phyloP scores from a whole-genome alignment of 108 stramenopile species.

The Stephanodiscus minutulus region DNA sequence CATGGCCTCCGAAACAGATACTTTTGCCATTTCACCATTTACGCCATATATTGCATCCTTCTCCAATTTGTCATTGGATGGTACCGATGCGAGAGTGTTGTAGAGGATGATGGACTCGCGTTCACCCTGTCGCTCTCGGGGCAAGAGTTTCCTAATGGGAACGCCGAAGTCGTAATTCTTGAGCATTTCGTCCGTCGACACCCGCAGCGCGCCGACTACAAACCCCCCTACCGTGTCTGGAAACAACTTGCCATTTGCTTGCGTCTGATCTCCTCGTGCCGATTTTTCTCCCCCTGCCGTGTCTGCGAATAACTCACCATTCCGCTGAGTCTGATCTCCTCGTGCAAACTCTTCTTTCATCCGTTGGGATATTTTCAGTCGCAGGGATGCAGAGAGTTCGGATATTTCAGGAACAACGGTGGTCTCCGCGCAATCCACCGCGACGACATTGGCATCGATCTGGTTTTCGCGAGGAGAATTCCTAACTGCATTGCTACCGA shows the following conservation, averaged over 20 bases:
- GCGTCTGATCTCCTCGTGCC: neutral
- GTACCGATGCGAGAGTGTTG: conserved; percentile 18
- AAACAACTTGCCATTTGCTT: conserved; percentile 1
- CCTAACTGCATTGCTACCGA: no score
- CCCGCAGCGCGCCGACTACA: conserved; percentile 22
- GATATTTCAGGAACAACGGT: neutral
- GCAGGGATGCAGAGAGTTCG: neutral
- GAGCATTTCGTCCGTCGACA: conserved; percentile 34
- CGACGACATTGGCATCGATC: neutral
- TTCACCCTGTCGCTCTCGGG: neutral
- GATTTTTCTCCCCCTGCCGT: neutral
- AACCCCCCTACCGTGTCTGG: conserved; percentile 14
- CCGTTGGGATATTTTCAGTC: neutral
- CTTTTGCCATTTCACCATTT: conserved; percentile 25
- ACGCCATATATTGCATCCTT: conserved; percentile 19
- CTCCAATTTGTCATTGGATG: conserved; percentile 9
- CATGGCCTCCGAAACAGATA: conserved; percentile 31
- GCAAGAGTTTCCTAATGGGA: conserved; percentile 9
- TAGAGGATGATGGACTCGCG: conserved; percentile 32
- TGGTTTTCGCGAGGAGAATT: neutral
- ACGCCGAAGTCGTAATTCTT: conserved; percentile 30
- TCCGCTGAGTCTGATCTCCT: neutral
- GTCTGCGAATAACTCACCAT: neutral
- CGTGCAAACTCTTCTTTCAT: neutral
- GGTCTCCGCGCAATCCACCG: neutral